phyloP scores from a whole-genome alignment of 2,329 filamentous ascomycete species.

The Pseudogymnoascus pannorum region DNA sequence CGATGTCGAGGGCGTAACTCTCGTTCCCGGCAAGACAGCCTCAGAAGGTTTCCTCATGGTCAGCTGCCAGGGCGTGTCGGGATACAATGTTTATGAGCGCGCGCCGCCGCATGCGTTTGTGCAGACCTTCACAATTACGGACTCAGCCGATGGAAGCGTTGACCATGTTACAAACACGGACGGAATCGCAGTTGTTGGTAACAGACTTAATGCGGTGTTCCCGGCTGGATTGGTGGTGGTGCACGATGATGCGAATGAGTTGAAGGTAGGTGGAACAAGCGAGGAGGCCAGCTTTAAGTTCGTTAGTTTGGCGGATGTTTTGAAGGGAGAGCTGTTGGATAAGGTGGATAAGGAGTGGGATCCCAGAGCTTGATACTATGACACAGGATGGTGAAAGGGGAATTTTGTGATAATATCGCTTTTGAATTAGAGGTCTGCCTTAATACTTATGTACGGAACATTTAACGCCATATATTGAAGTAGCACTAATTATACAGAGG shows the following conservation, averaged over 20 bases:
- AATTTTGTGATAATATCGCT: not conserved
- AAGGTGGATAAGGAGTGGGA: constrained; percentile 36
- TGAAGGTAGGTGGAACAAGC: constrained; percentile 38
- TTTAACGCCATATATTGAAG: not conserved
- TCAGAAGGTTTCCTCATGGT: constrained; percentile 44
- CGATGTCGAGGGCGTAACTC: constrained; percentile 47
- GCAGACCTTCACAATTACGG: constrained; percentile 40
- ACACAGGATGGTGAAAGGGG: not conserved
- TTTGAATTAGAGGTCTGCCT: not conserved
- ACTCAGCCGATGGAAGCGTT: constrained; percentile 35
- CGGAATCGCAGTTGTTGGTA: constrained; percentile 33
- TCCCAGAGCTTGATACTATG: constrained; percentile 19
- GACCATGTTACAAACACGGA: constrained; percentile 48
- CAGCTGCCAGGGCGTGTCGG: constrained; percentile 45
- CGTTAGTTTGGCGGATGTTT: constrained; percentile 30
- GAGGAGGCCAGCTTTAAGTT: constrained; percentile 45
- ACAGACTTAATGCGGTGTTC: constrained; percentile 31
- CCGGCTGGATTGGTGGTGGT: constrained; percentile 41
- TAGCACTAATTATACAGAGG: not conserved
- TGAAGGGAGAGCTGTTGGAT: constrained; percentile 27
- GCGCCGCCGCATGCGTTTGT: constrained; percentile 43
- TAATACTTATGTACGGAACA: not conserved
- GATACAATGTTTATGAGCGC: constrained; percentile 44
- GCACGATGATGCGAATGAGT: constrained; percentile 47
- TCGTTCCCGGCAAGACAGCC: constrained; percentile 39